Evolutionary conservation across 345 rosid species (phyloP).

Genomic region (Citrus glauca): DNA sequence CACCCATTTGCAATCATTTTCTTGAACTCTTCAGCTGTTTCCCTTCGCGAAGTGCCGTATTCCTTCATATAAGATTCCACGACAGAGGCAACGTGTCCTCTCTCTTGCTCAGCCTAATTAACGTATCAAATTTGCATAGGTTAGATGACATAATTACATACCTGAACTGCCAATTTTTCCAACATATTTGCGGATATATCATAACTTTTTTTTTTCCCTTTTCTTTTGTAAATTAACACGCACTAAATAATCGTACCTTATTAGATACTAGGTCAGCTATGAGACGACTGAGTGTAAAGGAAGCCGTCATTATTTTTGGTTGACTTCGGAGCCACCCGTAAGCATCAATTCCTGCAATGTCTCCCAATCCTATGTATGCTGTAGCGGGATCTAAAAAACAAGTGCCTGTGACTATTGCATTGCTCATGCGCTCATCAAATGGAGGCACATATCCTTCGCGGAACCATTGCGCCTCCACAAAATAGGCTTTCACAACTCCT

Average conservation of each 20-base stretch:
- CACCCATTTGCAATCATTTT: background rate
- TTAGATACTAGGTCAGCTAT: background rate
- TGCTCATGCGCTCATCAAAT: background rate
- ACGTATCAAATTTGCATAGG: background rate
- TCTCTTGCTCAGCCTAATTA: constrained; percentile 13
- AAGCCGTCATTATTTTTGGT: constrained; percentile 1
- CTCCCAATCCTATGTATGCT: background rate
- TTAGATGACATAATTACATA: too few species aligned
- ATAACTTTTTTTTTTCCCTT: too few species aligned
- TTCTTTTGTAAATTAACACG: too few species aligned
- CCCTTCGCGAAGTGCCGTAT: background rate
- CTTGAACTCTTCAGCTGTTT: constrained; percentile 1
- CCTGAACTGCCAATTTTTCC: too few species aligned
- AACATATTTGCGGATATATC: too few species aligned
- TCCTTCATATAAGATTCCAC: constrained; percentile 17
- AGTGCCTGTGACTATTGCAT: background rate
- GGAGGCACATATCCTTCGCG: background rate
- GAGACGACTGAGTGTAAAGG: background rate
- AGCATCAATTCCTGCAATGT: background rate
- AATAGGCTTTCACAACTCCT: background rate
- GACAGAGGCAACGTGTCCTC: constrained; percentile 11
- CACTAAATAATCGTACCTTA: background rate
- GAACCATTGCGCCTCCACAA: background rate
- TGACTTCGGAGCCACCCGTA: constrained; percentile 1
- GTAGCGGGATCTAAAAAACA: background rate